phyloP scores from a whole-genome alignment of 2,329 filamentous ascomycete genomes.

The Aspergillus tamarii region DNA sequence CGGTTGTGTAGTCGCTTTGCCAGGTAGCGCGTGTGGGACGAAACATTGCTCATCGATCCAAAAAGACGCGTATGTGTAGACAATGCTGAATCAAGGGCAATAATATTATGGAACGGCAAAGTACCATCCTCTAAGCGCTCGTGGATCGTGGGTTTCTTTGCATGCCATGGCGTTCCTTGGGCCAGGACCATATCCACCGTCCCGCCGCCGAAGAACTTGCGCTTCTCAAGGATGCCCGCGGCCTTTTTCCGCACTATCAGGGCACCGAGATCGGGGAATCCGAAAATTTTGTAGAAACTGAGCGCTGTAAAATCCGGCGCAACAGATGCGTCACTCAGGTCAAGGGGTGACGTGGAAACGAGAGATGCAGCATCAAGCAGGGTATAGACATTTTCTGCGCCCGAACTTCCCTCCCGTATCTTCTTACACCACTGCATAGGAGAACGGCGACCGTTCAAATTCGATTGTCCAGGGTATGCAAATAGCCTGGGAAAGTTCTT shows the following conservation, averaged over 20 bases:
- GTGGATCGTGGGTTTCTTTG: conserved; percentile 73
- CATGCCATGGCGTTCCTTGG: conserved; percentile 80
- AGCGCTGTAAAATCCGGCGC: conserved; percentile 84
- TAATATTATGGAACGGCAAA: conserved; percentile 84
- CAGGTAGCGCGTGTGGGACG: conserved; percentile 71
- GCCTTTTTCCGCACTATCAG: conserved; percentile 78
- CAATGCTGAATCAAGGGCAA: conserved; percentile 78
- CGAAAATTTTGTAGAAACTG: conserved; percentile 98
- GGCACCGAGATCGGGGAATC: conserved; percentile 87
- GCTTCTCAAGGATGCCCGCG: conserved; percentile 63
- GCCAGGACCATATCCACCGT: conserved; percentile 89
- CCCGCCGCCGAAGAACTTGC: conserved; percentile 89
- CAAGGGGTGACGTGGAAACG: conserved; percentile 74
- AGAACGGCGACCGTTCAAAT: conserved; percentile 80
- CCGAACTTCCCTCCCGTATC: conserved; percentile 43
- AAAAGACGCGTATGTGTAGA: conserved; percentile 70
- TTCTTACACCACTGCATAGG: conserved; percentile 69
- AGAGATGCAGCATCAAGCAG: conserved; percentile 83
- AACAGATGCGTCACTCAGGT: conserved; percentile 63
- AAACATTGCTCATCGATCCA: conserved; percentile 69
- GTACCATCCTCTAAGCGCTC: conserved; percentile 89
- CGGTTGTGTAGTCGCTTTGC: conserved; percentile 61
- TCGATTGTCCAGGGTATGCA: conserved; percentile 88
- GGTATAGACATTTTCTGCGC: conserved; percentile 58
- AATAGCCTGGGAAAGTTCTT: conserved; percentile 56